Evolutionary conservation across 768 basidiomycete species (phyloP).

Genomic region (Melanogaster broomeanus): DNA sequence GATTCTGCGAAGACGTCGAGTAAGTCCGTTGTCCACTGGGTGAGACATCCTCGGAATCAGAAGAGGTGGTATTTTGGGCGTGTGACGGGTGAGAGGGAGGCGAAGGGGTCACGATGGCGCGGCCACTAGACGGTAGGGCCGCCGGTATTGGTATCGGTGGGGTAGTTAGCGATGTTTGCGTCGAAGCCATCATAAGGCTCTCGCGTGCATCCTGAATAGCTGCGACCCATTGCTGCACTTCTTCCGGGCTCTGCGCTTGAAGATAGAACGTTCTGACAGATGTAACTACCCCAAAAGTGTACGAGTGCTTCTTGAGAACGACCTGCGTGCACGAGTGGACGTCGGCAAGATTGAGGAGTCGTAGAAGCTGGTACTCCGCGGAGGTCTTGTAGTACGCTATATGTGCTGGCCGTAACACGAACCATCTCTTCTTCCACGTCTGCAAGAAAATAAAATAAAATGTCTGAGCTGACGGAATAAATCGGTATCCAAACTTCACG

Average conservation of each 20-base stretch:
- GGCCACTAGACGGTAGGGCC: slow-evolving; percentile 31
- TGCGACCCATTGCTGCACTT: slow-evolving; percentile 80
- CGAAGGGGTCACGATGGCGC: slow-evolving; percentile 43
- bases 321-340: slow-evolving; percentile 90
- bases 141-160: slow-evolving; percentile 56
- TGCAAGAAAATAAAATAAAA: slow-evolving; percentile 37
- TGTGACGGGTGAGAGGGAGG: slow-evolving; percentile 47
- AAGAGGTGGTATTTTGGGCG: slow-evolving; percentile 61
- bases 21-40: slow-evolving; percentile 45
- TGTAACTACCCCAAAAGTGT: slow-evolving; percentile 92
- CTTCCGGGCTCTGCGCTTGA: slow-evolving; percentile 70
- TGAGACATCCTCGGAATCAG: slow-evolving; percentile 76
- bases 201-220: slow-evolving; percentile 79
- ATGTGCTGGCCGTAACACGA: slow-evolving; percentile 89
- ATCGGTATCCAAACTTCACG: slow-evolving; percentile 19
- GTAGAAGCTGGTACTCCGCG: slow-evolving; percentile 90
- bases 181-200: slow-evolving; percentile 60
- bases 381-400: slow-evolving; percentile 96
- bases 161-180: slow-evolving; percentile 51
- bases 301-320: slow-evolving; percentile 82
- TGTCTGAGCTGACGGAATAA: slow-evolving; percentile 3
- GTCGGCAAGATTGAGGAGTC: slow-evolving; percentile 82
- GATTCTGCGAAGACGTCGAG: slow-evolving; percentile 48
- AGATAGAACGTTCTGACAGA: slow-evolving; percentile 89
- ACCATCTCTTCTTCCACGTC: slow-evolving; percentile 99